Evolutionary conservation across 176 grass and related monocot genomes (phyloP).

Genomic region (Phyllostachys edulis): DNA sequence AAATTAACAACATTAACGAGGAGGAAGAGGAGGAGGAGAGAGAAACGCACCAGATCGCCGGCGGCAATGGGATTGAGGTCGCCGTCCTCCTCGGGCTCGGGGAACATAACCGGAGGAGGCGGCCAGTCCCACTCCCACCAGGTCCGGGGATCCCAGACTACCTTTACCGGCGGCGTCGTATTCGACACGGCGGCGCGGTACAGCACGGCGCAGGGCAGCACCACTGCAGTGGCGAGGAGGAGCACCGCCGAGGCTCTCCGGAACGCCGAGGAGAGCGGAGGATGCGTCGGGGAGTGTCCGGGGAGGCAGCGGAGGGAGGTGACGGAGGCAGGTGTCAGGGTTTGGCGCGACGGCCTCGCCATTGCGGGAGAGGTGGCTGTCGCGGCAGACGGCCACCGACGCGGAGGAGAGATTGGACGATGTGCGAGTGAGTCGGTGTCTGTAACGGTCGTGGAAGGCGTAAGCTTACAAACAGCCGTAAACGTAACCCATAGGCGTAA

Average conservation of each 20-base stretch:
- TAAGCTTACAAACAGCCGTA: fast-evolving
- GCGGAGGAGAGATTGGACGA: not conserved
- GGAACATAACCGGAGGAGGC: not conserved
- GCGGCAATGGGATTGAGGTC: not conserved
- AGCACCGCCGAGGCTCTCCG: slow-evolving; percentile 15
- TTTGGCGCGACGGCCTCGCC: slow-evolving; percentile 19
- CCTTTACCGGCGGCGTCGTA: not conserved
- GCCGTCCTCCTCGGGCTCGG: slow-evolving; percentile 25
- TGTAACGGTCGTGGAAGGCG: slow-evolving; percentile 5
- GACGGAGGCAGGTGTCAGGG: not conserved
- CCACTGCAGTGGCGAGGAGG: slow-evolving; percentile 39
- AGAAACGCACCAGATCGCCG: slow-evolving; percentile 35
- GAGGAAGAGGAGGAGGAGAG: not conserved
- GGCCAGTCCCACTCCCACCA: not conserved
- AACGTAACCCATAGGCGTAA: not conserved
- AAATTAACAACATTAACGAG: not conserved
- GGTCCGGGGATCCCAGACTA: not conserved
- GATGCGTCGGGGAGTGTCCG: not conserved
- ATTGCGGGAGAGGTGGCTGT: not conserved
- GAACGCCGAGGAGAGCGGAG: not conserved
- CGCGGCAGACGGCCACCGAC: not conserved
- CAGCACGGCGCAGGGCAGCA: slow-evolving; percentile 47
- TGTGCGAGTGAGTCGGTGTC: not conserved
- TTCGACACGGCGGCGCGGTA: slow-evolving; percentile 32
- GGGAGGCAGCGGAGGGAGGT: not conserved